Evolutionary conservation across 805 yeast genomes (phyloP), one percentile per base, ranked within the genome.

Genomic region (Candida anglica): DNA sequence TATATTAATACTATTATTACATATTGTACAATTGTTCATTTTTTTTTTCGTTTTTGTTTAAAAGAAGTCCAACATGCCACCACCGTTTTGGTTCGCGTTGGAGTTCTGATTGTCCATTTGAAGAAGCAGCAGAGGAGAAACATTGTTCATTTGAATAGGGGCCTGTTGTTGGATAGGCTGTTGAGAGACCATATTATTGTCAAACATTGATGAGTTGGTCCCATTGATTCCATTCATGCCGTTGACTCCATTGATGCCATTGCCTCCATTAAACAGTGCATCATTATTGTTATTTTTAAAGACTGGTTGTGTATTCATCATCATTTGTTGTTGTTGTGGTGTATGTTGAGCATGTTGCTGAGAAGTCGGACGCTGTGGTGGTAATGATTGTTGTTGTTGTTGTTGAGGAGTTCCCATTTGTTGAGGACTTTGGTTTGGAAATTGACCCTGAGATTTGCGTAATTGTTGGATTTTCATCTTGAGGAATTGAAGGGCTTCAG

Each of bases 401-500:
- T 17, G 28, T 22, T 15, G 33, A 9, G 23, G 43, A 11, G 41
- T 36, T 17, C 20, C 27, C 19, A 35, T 37, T 14, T 17, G 30
- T 14, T 32, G 36, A 13, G 27, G 37, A 14, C 21, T 33, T 24
- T 21, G 40, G 39, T 8, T n/a, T 28, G 17, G 28, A 11, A 26
- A 19, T 5, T 19, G 28, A 5, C 18, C 23, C 14, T 19, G 26
- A 11, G n/a, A 5, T 27, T 57, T 56, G 34, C 53, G 54, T 61
- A 64, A 53, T 37, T 63, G 67, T 28, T 59, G 61, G 30, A 65
- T 51, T 56, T 55, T 70, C 52, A 52, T 43, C 40, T 60, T 68
- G 34, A 67, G 48, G 30, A 54, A 60, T 36, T 63, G 70, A n/a
- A 68, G 50, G 1, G 77, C 77, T 39, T 75, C 80, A 0, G 79